A percentile compares a stretch with the other conserved stretches of the same genome.
These are phyloP conservation scores for Kwoniella europaea DNA, from an alignment of 768 basidiomycete species.

Conservation along the genomic window DNA sequence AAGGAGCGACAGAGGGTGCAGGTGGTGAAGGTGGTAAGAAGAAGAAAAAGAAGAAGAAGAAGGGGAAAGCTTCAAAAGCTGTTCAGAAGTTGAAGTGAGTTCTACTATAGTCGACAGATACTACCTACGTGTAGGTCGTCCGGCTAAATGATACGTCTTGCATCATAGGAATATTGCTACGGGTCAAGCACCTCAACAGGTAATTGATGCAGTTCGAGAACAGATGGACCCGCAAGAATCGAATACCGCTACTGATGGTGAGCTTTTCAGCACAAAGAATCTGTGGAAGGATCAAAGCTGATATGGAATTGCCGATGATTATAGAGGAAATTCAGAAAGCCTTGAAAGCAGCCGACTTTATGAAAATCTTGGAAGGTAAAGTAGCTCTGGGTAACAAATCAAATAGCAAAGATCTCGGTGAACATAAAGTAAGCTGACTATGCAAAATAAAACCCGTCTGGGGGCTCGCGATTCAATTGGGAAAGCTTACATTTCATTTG, in stretches of 20 bases:
- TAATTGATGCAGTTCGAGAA: conserved; percentile 72
- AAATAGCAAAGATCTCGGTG: conserved; percentile 78
- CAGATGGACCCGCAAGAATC: conserved; percentile 67
- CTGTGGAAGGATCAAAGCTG: neutral
- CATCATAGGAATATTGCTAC: conserved; percentile 38
- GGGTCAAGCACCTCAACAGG: conserved; percentile 51
- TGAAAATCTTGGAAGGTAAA: conserved; percentile 84
- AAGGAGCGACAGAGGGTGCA: conserved; percentile 22
- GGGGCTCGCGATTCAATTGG: neutral
- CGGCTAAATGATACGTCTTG: conserved; percentile 38
- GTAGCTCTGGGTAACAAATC: conserved; percentile 70
- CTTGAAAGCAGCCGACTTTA: conserved; percentile 77
- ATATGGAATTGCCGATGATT: neutral
- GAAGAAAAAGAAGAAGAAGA: conserved; percentile 85
- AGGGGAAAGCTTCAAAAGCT: conserved; percentile 66
- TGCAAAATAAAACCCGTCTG: neutral
- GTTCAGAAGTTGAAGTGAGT: conserved; percentile 61
- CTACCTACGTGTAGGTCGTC: too few relatives aligned
- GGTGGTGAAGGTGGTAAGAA: conserved; percentile 65
- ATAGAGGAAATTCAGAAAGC: conserved; percentile 69
- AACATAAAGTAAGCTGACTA: conserved; percentile 73
- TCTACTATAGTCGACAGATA: too few relatives aligned
- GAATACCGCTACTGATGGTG: conserved; percentile 63
- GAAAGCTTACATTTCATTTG: conserved; percentile 11
- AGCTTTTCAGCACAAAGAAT: conserved; percentile 2